A percentile compares a stretch with the other conserved stretches of the same genome.
Evolutionary conservation across 805 yeast species (phyloP).

Genomic region (Kazachstania africana): DNA sequence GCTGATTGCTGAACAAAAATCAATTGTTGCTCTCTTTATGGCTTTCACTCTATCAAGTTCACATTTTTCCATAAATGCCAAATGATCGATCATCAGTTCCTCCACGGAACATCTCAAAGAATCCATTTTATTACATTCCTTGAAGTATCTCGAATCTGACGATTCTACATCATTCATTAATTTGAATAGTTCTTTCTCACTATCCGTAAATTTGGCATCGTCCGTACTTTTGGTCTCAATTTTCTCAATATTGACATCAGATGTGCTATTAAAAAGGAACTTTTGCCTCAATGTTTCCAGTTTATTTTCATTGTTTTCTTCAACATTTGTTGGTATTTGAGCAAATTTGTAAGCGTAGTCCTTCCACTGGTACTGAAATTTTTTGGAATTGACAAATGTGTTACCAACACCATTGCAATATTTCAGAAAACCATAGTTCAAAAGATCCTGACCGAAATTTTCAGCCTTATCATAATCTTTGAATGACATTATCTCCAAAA

Average conservation of each 20-base stretch:
- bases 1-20: constrained; percentile 56
- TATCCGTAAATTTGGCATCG: constrained; percentile 6
- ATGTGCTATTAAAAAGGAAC: not conserved
- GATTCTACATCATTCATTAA: constrained; percentile 45
- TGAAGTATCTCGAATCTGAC: constrained; percentile 46
- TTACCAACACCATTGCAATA: constrained; percentile 47
- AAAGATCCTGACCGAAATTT: constrained; percentile 58
- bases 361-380: constrained; percentile 73
- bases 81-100: constrained; percentile 58
- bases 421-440: constrained; percentile 48
- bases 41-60: constrained; percentile 70
- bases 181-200: constrained; percentile 37
- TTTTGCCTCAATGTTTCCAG: not conserved
- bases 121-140: constrained; percentile 49
- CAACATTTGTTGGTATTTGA: constrained; percentile 17
- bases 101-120: constrained; percentile 60
- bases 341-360: constrained; percentile 51
- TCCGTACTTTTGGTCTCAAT: not conserved
- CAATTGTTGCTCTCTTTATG: constrained; percentile 61
- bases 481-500: constrained; percentile 19
- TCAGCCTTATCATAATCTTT: constrained; percentile 49
- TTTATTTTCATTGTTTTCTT: not conserved
- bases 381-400: constrained; percentile 65
- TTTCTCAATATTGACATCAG: not conserved
- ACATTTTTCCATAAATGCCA: constrained; percentile 69